Base-by-base conservation (phyloP, 768 basidiomycete genomes). In the Galerina marginata region DNA sequence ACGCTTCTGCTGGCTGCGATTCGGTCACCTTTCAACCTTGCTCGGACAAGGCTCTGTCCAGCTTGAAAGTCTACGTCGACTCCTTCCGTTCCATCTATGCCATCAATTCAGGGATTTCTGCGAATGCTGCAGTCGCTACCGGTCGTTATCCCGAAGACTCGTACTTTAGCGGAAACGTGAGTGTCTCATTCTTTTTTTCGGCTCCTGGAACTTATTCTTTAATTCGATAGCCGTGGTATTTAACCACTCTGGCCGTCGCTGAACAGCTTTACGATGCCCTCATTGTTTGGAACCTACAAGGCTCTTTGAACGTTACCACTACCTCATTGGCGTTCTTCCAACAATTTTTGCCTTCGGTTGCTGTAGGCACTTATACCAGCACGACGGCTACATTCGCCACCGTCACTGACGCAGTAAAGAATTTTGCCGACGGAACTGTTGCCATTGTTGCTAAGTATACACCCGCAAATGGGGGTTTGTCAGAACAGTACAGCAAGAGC, bases 11-110 rank as follows among this genome's bases (percentile, higher is more conserved):
- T 6, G 90, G 87, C 37, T 93, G 91, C 67, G 91, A 93, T 69
- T 77, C 81, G 2, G 74, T 71, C 7, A 92, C 92, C 2, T 92
- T 92, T 81, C 91, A 93, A 67, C 92, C 92, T 1, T 93, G 92
- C 71, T 92, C 91, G 0, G 91, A 92, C 75, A 84, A 83, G 68
- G 91, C 91, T 0, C 77, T 93, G 23, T 81, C 90, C 1, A 92
- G 81, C 66, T 77, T 90, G 47, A 87, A 88, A 67, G 83, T 83
- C 26, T 90, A 90, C 62, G 83, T 90, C 54, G 87, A 92, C 67
- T 77, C 89, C 0, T 94, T 94, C 83, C 80, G 91, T 23, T 73
- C 79, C 7, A 79, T 91, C 43, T 93, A 92, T 62, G 29, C 72
- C 9, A 81, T 92, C 77, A 93, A 93, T 76, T 72, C 64, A 58